Percentiles rank a stretch among this genome's conserved stretches.
Evolutionary conservation across 495 filamentous ascomycete genomes (phyloP).

Genomic region (Hyaloscypha variabilis): DNA sequence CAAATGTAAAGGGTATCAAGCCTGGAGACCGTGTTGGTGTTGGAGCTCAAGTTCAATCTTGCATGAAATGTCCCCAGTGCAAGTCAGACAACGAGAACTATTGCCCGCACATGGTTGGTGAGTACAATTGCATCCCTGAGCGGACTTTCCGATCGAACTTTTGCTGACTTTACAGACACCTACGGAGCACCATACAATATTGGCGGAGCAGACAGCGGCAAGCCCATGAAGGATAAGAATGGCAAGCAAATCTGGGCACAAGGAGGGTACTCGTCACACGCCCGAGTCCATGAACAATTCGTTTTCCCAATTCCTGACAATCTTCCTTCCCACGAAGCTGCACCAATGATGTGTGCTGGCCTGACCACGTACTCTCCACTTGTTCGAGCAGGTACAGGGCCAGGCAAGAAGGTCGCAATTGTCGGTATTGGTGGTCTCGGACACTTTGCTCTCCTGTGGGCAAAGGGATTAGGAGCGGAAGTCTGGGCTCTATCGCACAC

Average conservation of each 20-base stretch:
- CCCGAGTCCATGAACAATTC: conserved; percentile 77
- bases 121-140: conserved; percentile 11
- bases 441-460: conserved; percentile 64
- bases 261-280: conserved; percentile 69
- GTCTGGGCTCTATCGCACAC: conserved; percentile 70
- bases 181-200: conserved; percentile 65
- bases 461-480: conserved; percentile 66
- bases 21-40: conserved; percentile 79
- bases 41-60: conserved; percentile 75
- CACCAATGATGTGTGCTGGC: conserved; percentile 81
- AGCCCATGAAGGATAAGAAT: conserved; percentile 29
- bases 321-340: conserved; percentile 63
- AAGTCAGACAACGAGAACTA: conserved; percentile 79
- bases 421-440: conserved; percentile 76
- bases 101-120: conserved; percentile 60
- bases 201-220: conserved; percentile 35
- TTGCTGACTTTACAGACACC: conserved; percentile 47
- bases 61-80: conserved; percentile 70
- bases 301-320: conserved; percentile 74
- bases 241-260: conserved; percentile 61
- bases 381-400: conserved; percentile 60
- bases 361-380: conserved; percentile 73
- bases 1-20: conserved; percentile 66
- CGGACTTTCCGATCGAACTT: not conserved
- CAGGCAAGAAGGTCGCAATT: conserved; percentile 71